phyloP scores from a whole-genome alignment of 768 basidiomycete genomes.

The Agaricus blazei region DNA sequence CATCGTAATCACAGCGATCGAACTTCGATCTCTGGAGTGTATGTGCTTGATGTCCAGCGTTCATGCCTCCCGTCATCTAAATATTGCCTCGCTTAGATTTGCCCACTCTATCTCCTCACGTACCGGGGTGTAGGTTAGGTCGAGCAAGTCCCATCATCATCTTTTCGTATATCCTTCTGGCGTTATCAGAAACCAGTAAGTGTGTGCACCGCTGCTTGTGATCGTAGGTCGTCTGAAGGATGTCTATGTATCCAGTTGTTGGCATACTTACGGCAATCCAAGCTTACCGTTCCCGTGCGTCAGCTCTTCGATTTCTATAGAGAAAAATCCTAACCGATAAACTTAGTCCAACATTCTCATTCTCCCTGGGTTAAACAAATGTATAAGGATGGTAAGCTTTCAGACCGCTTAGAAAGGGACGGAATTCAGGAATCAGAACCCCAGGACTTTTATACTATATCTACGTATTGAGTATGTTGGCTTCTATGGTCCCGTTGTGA shows the following conservation, averaged over 20 bases:
- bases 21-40: constrained; percentile 31
- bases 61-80: not conserved
- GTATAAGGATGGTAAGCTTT: constrained; percentile 31
- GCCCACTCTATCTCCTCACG: constrained; percentile 9
- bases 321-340: not conserved
- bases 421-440: not conserved
- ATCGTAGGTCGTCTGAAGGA: not conserved
- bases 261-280: constrained; percentile 31
- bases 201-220: not conserved
- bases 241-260: constrained; percentile 23
- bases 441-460: constrained; percentile 36
- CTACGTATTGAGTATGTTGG: constrained; percentile 29
- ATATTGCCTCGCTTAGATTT: constrained; percentile 9
- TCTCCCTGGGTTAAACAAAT: constrained; percentile 31
- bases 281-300: constrained; percentile 33
- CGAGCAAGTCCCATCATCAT: constrained; percentile 32
- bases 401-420: not conserved
- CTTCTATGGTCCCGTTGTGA: not conserved
- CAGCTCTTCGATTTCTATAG: not conserved
- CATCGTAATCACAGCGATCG: constrained; percentile 25
- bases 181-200: constrained; percentile 36
- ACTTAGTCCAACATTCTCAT: constrained; percentile 28
- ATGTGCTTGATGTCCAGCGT: not conserved
- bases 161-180: constrained; percentile 31
- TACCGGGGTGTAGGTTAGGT: constrained; percentile 26